A percentile compares a stretch with the other conserved stretches of the same genome.
Evolutionary conservation across 257 asterid species (phyloP).

Genomic region (Plectranthus barbatus): DNA sequence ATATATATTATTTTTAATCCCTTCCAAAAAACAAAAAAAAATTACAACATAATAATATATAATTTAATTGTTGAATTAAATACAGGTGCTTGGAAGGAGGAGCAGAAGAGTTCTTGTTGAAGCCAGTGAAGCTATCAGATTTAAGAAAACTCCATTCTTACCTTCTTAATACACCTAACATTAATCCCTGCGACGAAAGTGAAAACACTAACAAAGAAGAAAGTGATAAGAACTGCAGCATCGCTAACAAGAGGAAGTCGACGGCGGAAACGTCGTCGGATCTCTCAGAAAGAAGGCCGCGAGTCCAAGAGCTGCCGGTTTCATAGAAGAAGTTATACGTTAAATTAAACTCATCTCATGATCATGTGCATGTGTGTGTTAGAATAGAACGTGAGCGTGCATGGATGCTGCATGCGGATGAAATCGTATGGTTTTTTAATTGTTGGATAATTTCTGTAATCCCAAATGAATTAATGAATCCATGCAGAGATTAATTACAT

Average conservation of each 20-base stretch:
- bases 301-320: constrained; percentile 27
- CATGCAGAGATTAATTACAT: too few species aligned
- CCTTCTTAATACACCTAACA: constrained; percentile 10
- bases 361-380: neutral
- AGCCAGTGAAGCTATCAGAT: constrained; percentile 48
- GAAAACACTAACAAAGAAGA: constrained; percentile 7
- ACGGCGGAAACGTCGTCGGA: constrained; percentile 17
- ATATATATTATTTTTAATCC: neutral
- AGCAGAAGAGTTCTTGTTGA: constrained; percentile 51
- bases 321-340: neutral
- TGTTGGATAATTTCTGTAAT: neutral
- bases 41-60: neutral
- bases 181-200: neutral
- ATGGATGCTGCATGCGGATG: neutral
- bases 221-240: constrained; percentile 20
- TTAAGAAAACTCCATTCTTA: constrained; percentile 39
- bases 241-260: constrained; percentile 33
- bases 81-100: constrained; percentile 67
- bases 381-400: neutral
- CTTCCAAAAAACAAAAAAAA: neutral
- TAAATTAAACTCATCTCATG: neutral
- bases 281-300: constrained; percentile 27
- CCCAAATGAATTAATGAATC: neutral
- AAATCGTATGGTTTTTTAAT: neutral
- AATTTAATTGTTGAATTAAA: too few species aligned